phyloP scores from a whole-genome alignment of 306 rosid genomes.

The Dalbergia cochinchinensis region DNA sequence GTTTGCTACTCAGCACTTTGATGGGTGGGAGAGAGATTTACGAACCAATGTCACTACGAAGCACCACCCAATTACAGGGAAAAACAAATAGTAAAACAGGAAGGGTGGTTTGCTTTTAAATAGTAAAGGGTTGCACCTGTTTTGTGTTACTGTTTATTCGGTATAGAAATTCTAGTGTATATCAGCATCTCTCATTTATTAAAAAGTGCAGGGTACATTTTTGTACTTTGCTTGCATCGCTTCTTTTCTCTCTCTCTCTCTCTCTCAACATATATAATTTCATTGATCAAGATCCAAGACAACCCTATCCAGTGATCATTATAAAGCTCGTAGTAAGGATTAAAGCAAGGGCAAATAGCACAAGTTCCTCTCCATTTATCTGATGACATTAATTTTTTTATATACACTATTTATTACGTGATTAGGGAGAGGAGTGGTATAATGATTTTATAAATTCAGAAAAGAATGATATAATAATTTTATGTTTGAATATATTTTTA shows the following conservation, averaged over 20 bases:
- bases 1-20: slow-evolving; percentile 39
- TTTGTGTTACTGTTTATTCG: neutral
- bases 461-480: too few relatives aligned
- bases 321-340: too few relatives aligned
- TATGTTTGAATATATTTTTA: too few relatives aligned
- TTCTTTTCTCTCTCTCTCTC: neutral
- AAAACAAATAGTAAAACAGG: neutral
- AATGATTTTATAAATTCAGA: too few relatives aligned
- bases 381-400: too few relatives aligned
- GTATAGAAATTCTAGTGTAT: neutral
- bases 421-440: too few relatives aligned
- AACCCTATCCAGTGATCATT: too few relatives aligned
- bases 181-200: neutral
- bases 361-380: too few relatives aligned
- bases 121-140: neutral
- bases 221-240: neutral
- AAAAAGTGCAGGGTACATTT: neutral
- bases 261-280: too few relatives aligned
- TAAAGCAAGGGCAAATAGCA: too few relatives aligned
- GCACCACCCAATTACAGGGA: neutral
- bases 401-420: too few relatives aligned
- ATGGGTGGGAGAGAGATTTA: slow-evolving; percentile 35
- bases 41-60: neutral
- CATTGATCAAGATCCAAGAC: too few relatives aligned
- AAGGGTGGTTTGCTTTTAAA: neutral